These are phyloP conservation scores for Solanum corneliomulleri DNA, from an alignment of 257 asterid species.

Conservation along the genomic window DNA sequence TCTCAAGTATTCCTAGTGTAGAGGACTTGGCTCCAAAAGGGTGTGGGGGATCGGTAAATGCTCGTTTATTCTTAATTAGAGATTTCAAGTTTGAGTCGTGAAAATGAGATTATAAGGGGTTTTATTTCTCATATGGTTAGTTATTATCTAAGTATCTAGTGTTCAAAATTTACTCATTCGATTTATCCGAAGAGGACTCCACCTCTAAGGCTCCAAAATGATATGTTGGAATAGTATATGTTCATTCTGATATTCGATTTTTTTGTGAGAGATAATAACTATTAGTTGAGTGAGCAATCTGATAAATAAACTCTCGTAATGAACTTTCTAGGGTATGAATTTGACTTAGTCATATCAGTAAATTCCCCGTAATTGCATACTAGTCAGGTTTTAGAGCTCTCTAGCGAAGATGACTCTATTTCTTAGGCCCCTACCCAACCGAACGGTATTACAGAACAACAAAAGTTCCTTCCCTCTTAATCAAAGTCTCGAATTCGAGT, in stretches of 20 bases:
- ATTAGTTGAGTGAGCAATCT: too few relatives aligned
- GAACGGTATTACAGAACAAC: neutral
- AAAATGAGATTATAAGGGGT: neutral
- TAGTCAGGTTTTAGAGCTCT: neutral
- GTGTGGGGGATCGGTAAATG: neutral
- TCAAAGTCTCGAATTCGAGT: neutral
- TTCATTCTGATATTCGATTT: neutral
- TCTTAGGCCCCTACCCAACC: neutral
- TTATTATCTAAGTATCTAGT: neutral
- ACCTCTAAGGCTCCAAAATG: neutral
- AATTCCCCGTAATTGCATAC: neutral
- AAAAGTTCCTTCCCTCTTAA: neutral
- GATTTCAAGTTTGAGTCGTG: neutral
- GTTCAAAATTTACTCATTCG: neutral
- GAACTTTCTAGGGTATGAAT: neutral
- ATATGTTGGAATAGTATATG: neutral
- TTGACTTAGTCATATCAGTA: neutral
- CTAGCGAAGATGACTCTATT: neutral
- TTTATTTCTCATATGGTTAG: neutral
- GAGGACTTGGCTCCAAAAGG: neutral
- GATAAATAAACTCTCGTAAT: neutral
- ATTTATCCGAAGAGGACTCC: neutral
- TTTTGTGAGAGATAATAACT: too few relatives aligned
- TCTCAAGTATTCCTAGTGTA: too few relatives aligned
- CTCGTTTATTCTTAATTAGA: accelerated